Base-by-base conservation (phyloP, 2,329 filamentous ascomycete species). In the Huntiella bhutanensis region DNA sequence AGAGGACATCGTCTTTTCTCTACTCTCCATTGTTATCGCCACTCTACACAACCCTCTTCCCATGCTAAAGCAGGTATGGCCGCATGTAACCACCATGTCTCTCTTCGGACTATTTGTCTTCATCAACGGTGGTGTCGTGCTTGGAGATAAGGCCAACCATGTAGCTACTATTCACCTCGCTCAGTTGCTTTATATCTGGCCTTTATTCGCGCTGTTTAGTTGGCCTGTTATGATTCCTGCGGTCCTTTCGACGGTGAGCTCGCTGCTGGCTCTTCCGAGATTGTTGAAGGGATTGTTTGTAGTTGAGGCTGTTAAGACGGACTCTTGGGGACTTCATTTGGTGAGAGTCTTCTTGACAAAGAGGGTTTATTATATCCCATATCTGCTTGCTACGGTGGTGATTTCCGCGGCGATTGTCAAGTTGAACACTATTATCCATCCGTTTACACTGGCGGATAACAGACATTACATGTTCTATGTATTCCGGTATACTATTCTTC, bases 381-480 rank as follows among this genome's bases (percentile, higher is more conserved):
- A 65, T 35, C 39, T 66, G 3, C 28, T 59, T 5, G 52, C 53
- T 1, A 63, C 63, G 2, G 41, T 67, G 0, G 46, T 56, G 5
- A 47, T 62, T 5, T 67, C 68, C 0, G 40, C 64, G 2, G 53
- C 58, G 10, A 59, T 76, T 15, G 76, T 95, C 17, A 73, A 75
- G 51, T 80, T 73, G 68, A 96, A 95, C 68, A 98, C 91, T 33
- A 80, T 94, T 52, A 74, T 96, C 38, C 91, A 98, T 57, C 88
- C 91, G 0, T 98, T 96, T 59, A 94, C 87, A 0, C 71, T 96
- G 1, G 91, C 91, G 33, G 91, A 98, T 61, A 98, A 98, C 60
- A 71, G 91, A 2, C 91, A 98, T 60, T 98, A 94, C 64, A 80
- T 93, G 59, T 98, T 98, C 61, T 98, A 98, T 63, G 68, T 93